Base-by-base conservation (phyloP, 768 basidiomycete species). In the Leccinum obscurum region DNA sequence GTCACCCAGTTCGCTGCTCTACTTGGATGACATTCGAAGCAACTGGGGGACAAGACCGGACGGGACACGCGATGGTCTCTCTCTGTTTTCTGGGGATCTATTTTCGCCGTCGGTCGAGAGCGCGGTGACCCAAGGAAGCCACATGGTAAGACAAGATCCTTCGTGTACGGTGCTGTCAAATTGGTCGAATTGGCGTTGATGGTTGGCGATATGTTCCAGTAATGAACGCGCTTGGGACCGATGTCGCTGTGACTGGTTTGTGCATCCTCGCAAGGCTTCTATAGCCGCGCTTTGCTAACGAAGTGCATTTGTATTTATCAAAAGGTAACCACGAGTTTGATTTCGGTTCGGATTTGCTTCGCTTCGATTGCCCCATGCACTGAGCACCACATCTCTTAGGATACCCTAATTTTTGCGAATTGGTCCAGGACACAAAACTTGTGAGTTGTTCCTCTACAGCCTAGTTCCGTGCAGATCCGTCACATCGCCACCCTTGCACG, bases 301-400 rank as follows among this genome's bases (percentile, higher is more conserved):
- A 26, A 15, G 14, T 55, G 39, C 11, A 9, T 22, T 44, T 34
- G 14, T 8, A 4, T 50, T 3, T 48, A 48, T 57, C 17, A 61
- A 39, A 39, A 92, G 92, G 93, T 4, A 95, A 97, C 70, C 94
- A 97, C 64, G 94, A 95, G 65, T 95, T 95, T 72, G 94, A 95
- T 74, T 92, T 90, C 65, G 90, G 90, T 89, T 59, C 52, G 76
- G 50, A 60, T 24, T 17, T 55, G 30, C 1, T 26, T 55, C 55
- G 15, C 14, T 56, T 22, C 26, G 55, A 44, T 3, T 61, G 28
- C 22, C 4, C 17, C 17, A n/a, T 54, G 15, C 37, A 39, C 37
- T 62, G 35, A 64, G 4, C 20, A 14, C 8, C 17, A 57, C 51
- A 22, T 58, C 10, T 39, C 26, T 7, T 51, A 86, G 85, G 86